Percentiles rank a stretch among this genome's conserved stretches.
Evolutionary conservation across 805 yeast genomes (phyloP).

Genomic region (Suhomyces sp.): DNA sequence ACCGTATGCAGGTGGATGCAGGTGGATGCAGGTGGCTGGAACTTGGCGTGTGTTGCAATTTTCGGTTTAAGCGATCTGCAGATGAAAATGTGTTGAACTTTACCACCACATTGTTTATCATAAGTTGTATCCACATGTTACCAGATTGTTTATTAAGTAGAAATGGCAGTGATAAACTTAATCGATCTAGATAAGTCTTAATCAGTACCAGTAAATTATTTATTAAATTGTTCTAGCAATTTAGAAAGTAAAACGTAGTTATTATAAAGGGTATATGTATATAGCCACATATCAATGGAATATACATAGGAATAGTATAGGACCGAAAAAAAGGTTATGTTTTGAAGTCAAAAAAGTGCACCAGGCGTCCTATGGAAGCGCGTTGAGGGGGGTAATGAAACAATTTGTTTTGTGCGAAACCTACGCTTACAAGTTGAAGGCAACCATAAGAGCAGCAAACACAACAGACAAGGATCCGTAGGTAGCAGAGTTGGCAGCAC

Average conservation of each 20-base stretch:
- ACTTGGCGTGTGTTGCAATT: background rate
- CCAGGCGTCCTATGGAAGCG: background rate
- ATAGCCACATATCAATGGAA: background rate
- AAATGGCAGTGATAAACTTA: background rate
- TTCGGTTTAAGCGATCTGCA: background rate
- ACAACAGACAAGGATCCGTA: slow-evolving; percentile 10
- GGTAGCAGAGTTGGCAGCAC: slow-evolving; percentile 6
- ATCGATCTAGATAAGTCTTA: background rate
- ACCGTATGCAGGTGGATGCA: background rate
- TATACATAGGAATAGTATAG: background rate
- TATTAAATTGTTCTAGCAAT: background rate
- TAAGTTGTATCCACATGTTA: too few species aligned
- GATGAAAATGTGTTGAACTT: too few species aligned
- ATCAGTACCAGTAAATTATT: background rate
- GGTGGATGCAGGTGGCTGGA: background rate
- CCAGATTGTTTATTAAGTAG: background rate
- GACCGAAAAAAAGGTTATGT: slow-evolving; percentile 1
- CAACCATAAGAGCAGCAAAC: slow-evolving; percentile 8
- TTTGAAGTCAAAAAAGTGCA: background rate
- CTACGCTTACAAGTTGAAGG: slow-evolving; percentile 6
- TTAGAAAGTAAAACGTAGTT: background rate
- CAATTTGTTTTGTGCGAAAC: background rate
- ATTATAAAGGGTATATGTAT: background rate
- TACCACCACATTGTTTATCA: background rate
- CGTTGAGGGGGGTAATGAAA: background rate